Base-by-base conservation (phyloP, 78 protist genomes). In the Dictyostelium firmibasis region DNA sequence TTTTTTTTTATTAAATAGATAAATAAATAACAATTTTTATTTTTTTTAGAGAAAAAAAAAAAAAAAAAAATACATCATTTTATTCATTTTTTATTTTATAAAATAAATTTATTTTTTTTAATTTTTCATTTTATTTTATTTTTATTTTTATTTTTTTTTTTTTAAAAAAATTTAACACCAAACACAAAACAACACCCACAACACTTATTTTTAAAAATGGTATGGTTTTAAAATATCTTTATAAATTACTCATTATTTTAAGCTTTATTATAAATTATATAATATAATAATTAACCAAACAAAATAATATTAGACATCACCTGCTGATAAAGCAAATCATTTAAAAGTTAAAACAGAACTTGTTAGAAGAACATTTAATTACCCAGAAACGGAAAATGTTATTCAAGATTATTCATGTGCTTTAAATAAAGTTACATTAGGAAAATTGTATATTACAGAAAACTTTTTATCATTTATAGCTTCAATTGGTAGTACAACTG, bases 391-490 rank as follows among this genome's bases (percentile, higher is more conserved):
- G 14, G 95, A 92, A 43, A n/a, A 29, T 43, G 95, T 92, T 13
- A 82, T 92, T 33, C 95, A 92, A 50, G 95, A 92, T 36, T 92
- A 92, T 44, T 57, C 92, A 18, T 92, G 95, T 47, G 76, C 91
- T 25, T 20, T 70, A 16, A 83, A 83, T 84, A 92, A 84, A 82
- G 62, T 60, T 9, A 38, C 84, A 25, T 33, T 92, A 36, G 95
- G 95, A 3, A 57, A 60, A 35, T 3, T 92, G 18, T 92, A 92
- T 36, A 81, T 92, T 27, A 79, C 95, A 18, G 79, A 83, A 36
- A 92, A 92, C 38, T 92, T 38, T 47, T 1, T 92, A 13, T 81
- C 95, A 64, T 92, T 92, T 69, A 82, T 85, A 27, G 83, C 91
- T 27, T 35, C 83, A 33, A 7, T 92, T 18, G 95, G 91, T 82